Evolutionary conservation across 73 alveolate species (phyloP).

Genomic region (Breviolum minutum): DNA sequence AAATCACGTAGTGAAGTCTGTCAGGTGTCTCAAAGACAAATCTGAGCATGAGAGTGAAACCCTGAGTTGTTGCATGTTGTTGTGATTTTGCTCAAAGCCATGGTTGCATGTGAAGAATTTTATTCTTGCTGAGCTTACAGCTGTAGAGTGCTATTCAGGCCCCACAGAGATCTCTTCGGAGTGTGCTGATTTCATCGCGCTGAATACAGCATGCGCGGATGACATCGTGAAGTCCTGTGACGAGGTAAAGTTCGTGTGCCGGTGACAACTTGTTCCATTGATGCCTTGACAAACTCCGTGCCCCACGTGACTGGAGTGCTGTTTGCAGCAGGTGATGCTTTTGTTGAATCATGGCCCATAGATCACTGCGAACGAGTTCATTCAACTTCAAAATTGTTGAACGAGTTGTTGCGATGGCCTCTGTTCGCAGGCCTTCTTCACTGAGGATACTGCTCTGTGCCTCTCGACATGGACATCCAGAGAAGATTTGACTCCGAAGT

Average conservation of each 20-base stretch:
- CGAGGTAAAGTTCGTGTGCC: neutral
- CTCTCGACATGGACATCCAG: slow-evolving; percentile 36
- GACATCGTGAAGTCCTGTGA: slow-evolving; percentile 69
- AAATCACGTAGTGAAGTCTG: neutral
- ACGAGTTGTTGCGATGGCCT: too few species aligned
- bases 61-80: neutral
- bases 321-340: too few species aligned
- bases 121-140: neutral
- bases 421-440: slow-evolving; percentile 25
- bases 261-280: too few species aligned
- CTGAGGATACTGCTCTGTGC: slow-evolving; percentile 69
- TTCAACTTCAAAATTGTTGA: too few species aligned
- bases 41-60: slow-evolving; percentile 53
- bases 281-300: too few species aligned
- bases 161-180: slow-evolving; percentile 66
- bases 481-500: slow-evolving; percentile 27
- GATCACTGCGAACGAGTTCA: too few species aligned
- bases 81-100: neutral
- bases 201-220: slow-evolving; percentile 60
- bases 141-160: neutral
- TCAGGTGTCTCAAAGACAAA: slow-evolving; percentile 68
- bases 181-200: slow-evolving; percentile 72
- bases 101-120: neutral
- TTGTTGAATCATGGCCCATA: too few species aligned
- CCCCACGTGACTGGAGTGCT: too few species aligned